Evolutionary conservation across 2,329 filamentous ascomycete species (phyloP).

Genomic region (Juglanconis juglandina): DNA sequence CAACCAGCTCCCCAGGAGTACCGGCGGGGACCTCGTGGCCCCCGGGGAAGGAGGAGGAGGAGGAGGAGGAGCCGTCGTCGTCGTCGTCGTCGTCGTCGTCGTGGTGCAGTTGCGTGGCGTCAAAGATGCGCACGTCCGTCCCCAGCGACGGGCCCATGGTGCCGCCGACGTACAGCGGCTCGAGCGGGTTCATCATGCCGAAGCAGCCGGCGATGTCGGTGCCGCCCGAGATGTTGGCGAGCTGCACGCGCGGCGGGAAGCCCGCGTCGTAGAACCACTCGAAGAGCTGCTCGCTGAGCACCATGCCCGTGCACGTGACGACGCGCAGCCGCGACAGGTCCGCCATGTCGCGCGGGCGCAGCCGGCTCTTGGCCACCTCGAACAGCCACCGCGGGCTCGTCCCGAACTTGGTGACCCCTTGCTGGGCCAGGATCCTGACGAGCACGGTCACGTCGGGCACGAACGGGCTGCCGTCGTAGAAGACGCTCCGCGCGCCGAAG

Average conservation of each 20-base stretch:
- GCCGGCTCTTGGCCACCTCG: too few relatives aligned
- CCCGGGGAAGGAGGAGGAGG: conserved; percentile 51
- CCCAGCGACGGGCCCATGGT: conserved; percentile 76
- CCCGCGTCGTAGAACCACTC: conserved; percentile 74
- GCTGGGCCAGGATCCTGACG: conserved; percentile 63
- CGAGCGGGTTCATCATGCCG: conserved; percentile 74
- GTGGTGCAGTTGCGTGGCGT: conserved; percentile 24
- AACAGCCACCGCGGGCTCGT: conserved; percentile 40
- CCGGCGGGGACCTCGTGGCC: conserved; percentile 45
- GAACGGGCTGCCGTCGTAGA: conserved; percentile 94
- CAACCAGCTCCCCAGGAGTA: conserved; percentile 83
- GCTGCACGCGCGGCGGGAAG: conserved; percentile 76
- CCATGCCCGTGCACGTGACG: too few relatives aligned
- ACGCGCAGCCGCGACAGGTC: too few relatives aligned
- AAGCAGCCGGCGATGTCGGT: conserved; percentile 97
- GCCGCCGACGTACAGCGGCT: conserved; percentile 69
- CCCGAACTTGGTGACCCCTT: conserved; percentile 87
- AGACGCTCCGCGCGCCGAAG: conserved; percentile 74
- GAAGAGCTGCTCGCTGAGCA: conserved; percentile 43
- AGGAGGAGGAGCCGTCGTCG: conserved; percentile 40
- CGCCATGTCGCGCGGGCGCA: too few relatives aligned
- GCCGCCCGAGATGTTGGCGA: conserved; percentile 90
- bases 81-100: too few relatives aligned
- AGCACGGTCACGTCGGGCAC: conserved; percentile 67
- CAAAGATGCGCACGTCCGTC: conserved; percentile 68